These are phyloP conservation scores for Phytophthora cactorum DNA, from an alignment of 352 stramenopile species.

Conservation along the genomic window DNA sequence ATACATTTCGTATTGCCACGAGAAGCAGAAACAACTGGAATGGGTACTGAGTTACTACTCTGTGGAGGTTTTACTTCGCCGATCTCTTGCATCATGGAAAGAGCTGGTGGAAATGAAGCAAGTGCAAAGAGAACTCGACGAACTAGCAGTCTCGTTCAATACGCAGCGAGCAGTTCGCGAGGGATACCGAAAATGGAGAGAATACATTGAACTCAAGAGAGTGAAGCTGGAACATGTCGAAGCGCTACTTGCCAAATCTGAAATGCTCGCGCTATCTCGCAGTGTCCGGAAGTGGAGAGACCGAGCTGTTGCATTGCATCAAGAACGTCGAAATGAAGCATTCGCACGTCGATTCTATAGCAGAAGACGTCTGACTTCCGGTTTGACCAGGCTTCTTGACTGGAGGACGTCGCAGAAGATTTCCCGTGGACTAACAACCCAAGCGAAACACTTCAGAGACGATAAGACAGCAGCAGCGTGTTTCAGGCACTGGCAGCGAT, in stretches of 20 bases:
- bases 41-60: slow-evolving; percentile 43
- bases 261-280: slow-evolving; percentile 17
- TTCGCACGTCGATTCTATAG: slow-evolving; percentile 10
- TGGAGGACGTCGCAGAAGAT: slow-evolving; percentile 14
- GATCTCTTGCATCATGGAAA: slow-evolving; percentile 31
- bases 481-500: slow-evolving; percentile 34
- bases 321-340: slow-evolving; percentile 1
- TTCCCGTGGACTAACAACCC: not conserved
- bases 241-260: not conserved
- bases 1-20: slow-evolving; percentile 24
- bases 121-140: not conserved
- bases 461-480: not conserved
- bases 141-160: slow-evolving; percentile 21
- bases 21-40: slow-evolving; percentile 32
- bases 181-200: slow-evolving; percentile 16
- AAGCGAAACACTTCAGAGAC: slow-evolving; percentile 9
- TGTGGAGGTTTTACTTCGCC: slow-evolving; percentile 31
- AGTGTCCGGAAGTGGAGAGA: slow-evolving; percentile 30
- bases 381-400: slow-evolving; percentile 9
- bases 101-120: slow-evolving; percentile 10
- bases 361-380: slow-evolving; percentile 12
- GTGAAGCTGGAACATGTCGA: slow-evolving; percentile 5
- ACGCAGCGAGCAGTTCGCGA: slow-evolving; percentile 12
- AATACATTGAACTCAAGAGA: slow-evolving; percentile 12
- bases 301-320: slow-evolving; percentile 1